Percentiles rank a stretch among this genome's conserved stretches.
These are phyloP conservation scores for Globisporangium apiculatum DNA, from an alignment of 352 stramenopile species.

Conservation along the genomic window DNA sequence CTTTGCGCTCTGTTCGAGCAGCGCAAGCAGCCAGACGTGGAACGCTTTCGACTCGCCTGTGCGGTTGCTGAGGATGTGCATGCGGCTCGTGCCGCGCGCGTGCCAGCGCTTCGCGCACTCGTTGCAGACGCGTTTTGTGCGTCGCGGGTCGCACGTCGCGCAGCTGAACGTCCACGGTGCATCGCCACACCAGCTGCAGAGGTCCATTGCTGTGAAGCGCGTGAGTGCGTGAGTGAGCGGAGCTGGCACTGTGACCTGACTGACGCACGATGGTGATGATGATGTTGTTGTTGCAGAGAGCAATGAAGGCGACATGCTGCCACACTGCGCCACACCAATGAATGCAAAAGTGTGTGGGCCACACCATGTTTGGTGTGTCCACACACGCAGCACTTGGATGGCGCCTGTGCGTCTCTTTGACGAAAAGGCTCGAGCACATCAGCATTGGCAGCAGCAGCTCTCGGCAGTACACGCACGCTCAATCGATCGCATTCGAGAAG, in stretches of 20 bases:
- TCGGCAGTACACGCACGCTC: no score
- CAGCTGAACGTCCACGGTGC: constrained; percentile 25
- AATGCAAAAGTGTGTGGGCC: not conserved
- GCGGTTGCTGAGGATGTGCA: constrained; percentile 23
- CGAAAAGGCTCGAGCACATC: not conserved
- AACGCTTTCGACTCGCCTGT: constrained; percentile 13
- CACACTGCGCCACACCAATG: no score
- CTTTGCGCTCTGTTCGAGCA: not conserved
- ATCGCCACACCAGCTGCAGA: constrained; percentile 31
- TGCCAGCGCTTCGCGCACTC: constrained; percentile 30
- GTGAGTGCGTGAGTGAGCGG: no score
- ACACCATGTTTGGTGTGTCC: not conserved
- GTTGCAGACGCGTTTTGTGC: constrained; percentile 20
- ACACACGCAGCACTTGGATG: not conserved
- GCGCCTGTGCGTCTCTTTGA: no score
- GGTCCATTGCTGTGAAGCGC: not conserved
- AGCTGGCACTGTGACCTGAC: no score
- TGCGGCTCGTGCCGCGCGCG: constrained; percentile 24
- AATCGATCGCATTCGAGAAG: not conserved
- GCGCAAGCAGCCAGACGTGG: constrained; percentile 10
- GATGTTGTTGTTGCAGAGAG: not conserved
- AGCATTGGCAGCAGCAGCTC: not conserved
- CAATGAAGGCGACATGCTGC: no score
- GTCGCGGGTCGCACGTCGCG: constrained; percentile 24
- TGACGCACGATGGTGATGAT: not conserved